Percentiles rank a stretch among this genome's conserved stretches.
phyloP scores from a whole-genome alignment of 345 rosid genomes.

The Hibiscus trionum region DNA sequence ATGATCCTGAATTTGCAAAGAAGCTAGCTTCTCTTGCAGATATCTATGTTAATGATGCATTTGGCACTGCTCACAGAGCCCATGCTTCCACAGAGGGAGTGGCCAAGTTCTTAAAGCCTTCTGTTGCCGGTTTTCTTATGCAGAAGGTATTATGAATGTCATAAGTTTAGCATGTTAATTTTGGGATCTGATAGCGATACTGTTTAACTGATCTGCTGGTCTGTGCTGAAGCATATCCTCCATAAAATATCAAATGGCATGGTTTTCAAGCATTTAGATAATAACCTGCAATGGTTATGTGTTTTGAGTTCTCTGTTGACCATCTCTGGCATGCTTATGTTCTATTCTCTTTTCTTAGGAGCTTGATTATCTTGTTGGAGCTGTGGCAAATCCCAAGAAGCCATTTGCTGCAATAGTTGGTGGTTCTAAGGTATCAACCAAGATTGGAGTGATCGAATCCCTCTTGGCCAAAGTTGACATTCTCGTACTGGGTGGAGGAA shows the following conservation, averaged over 20 bases:
- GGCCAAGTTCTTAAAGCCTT: slow-evolving; percentile 72
- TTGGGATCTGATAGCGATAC: background rate
- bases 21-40: slow-evolving; percentile 89
- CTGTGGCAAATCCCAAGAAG: slow-evolving; percentile 79
- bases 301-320: background rate
- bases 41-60: slow-evolving; percentile 85
- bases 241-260: background rate
- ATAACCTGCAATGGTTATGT: background rate
- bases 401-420: slow-evolving; percentile 97
- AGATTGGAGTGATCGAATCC: slow-evolving; percentile 93
- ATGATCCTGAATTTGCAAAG: slow-evolving; percentile 88
- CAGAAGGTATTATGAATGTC: slow-evolving; percentile 53
- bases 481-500: slow-evolving; percentile 92
- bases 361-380: slow-evolving; percentile 93
- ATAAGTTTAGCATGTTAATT: background rate
- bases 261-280: background rate
- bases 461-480: slow-evolving; percentile 75
- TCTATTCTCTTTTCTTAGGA: slow-evolving; percentile 42
- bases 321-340: background rate
- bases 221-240: background rate
- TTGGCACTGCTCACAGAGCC: slow-evolving; percentile 89
- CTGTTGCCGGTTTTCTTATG: slow-evolving; percentile 95
- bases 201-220: background rate
- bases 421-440: slow-evolving; percentile 85
- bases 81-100: slow-evolving; percentile 96